Percentiles rank a stretch among this genome's conserved stretches.
Evolutionary conservation across 768 basidiomycete genomes (phyloP).

Genomic region (Fibroporia radiculosa): DNA sequence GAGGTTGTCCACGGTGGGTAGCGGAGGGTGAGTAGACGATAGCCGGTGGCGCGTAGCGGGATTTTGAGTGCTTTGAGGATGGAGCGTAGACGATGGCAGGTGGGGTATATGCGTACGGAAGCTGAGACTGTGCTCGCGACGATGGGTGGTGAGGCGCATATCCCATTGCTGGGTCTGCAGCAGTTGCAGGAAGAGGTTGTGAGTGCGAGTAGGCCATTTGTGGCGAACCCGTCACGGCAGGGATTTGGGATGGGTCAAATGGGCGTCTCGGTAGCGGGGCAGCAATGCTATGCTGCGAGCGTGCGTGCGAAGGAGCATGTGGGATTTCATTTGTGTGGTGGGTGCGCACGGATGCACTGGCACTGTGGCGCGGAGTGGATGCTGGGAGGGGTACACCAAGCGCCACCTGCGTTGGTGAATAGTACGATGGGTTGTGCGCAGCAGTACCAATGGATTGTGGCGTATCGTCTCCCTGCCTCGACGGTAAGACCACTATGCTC

Average conservation of each 20-base stretch:
- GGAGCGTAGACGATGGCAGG: conserved; percentile 60
- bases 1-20: conserved; percentile 13
- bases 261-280: conserved; percentile 26
- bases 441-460: conserved; percentile 5
- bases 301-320: conserved; percentile 7
- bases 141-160: conserved; percentile 19
- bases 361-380: conserved; percentile 11
- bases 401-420: conserved; percentile 1
- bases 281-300: conserved; percentile 24
- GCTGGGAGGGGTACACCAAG: conserved; percentile 2
- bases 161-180: conserved; percentile 15
- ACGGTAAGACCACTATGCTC: conserved; percentile 23
- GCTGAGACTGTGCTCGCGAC: conserved; percentile 28
- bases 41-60: conserved; percentile 52
- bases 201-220: conserved; percentile 31
- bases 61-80: conserved; percentile 31
- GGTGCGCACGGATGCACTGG: no score
- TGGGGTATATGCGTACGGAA: conserved; percentile 30
- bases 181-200: conserved; percentile 29
- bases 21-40: conserved; percentile 40
- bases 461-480: conserved; percentile 15
- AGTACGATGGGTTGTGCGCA: conserved; percentile 1
- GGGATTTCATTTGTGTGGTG: conserved; percentile 9
- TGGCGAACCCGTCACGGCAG: conserved; percentile 11
- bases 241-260: conserved; percentile 17